Base-by-base conservation (phyloP, 2,329 filamentous ascomycete species). In the Cyclaneusma minus region DNA sequence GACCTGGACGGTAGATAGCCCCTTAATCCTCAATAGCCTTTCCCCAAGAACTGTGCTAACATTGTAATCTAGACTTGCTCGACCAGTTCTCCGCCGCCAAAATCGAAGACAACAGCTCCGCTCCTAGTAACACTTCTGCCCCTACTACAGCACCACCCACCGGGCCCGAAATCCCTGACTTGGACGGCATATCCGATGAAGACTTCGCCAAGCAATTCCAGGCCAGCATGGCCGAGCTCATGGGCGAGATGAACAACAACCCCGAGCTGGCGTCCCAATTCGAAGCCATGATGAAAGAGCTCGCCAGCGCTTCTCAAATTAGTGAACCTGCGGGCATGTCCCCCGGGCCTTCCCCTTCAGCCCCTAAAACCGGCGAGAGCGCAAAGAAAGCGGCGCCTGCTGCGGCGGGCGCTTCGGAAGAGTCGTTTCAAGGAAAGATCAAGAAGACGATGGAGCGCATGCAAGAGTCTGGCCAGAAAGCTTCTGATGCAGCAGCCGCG, bases 371-470 rank as follows among this genome's bases (percentile, higher is more conserved):
- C 5, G 27, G 40, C 9, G 31, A 44, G 4, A 28, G 44, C 6
- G 36, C 47, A 3, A 28, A 31, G 25, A 30, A 32, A 16, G 15
- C 37, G 16, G 26, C 48, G 4, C 33, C 45, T 11, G 29, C 41
- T 14, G 33, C 47, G 16, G 39, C 14, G 29, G 39, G 4, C 14
- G 54, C 55, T 15, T 51, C 58, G 20, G 74, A 81, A 21, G 70
- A 74, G 24, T 70, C 65, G 1, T 98, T 98, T 51, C 83, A 91
- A 46, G 84, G 93, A 32, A 92, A 82, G 1, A 95, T 98, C 42
- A 74, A 78, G 33, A 73, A 73, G 41, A 95, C 89, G 0, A 94
- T 98, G 79, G 82, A 91, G 53, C 78, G 89, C 25, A 93, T 98
- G 83, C 80, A 91, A 43, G 69, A 70, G 17, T 93, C 84, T 0